Evolutionary conservation across 2,329 filamentous ascomycete genomes (phyloP), one percentile per base, ranked within the genome.

Genomic region (Arachnomyces sp.): DNA sequence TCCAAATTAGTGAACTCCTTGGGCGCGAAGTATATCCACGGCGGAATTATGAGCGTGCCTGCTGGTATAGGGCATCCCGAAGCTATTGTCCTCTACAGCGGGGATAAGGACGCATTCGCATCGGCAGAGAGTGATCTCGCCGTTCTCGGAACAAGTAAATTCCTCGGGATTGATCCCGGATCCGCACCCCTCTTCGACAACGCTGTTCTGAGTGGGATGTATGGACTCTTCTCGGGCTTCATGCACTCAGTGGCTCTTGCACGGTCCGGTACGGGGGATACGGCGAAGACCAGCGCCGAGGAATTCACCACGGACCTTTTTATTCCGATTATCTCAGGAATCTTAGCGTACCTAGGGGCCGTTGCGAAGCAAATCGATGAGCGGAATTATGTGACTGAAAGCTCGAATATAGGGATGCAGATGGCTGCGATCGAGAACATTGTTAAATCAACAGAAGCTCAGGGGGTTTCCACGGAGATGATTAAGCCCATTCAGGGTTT

Each of bases 1-100:
- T 28, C 28, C n/a, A 28, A 31, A 13, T 29, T 39, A 15, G 28
- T 5, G 2, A 21, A n/a, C n/a, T n/a, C n/a, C n/a, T n/a, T n/a
- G n/a, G 34, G 35, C 11, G 28, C 35, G 11, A 11, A 29, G 12
- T 38, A 42, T 34, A 15, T 42, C 16, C 31, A 42, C 35, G 35
- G 40, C 12, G 40, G 40, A 33, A 38, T 42, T 21, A 42, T 42
- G 40, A 30, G 34, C 8, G 15, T 38, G 8, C 35, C 35, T 9
- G 16, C 16, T 11, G 28, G 35, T 13, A 40, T 40, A n/a, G 38
- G 16, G 14, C 2, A 31, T 6, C 38, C 38, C 7, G 15, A 7
- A 1, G 17, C 15, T 7, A 18, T 36, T n/a, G 16, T 41, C 16
- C 33, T 41, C 13, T 41, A 41, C 28, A 36, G 29, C 28, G 39